Base-by-base conservation (phyloP, 2,329 filamentous ascomycete genomes). In the Aspergillus brasiliensis region DNA sequence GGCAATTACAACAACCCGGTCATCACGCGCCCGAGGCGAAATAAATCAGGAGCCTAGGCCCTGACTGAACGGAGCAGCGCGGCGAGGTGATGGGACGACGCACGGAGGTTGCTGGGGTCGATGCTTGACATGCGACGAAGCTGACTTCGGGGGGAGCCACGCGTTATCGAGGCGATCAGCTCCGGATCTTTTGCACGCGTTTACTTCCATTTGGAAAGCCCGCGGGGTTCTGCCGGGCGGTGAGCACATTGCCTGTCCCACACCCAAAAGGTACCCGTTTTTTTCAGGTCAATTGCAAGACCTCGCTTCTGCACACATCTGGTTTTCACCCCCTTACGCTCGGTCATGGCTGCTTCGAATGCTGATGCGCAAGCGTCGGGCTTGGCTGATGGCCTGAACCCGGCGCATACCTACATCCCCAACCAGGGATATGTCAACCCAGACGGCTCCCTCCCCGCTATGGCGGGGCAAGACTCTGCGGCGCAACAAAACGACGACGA, bases 381-480 rank as follows among this genome's bases (percentile, higher is more conserved):
- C 46, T 71, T 77, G 58, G 81, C 81, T 53, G 80, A 78, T 65
- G 81, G 77, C 15, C 70, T 81, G 47, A 61, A 69, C 11, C 82
- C 82, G 19, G 77, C 78, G 2, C 80, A 83, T 63, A 79, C 72
- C 10, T 83, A 82, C 61, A 67, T 82, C 27, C 79, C 79, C 51
- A 82, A 83, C 57, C 76, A 78, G 58, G 81, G 81, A 42, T 83
- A 83, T 67, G 68, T 76, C 58, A 77, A 75, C 58, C 64, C 74
- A 52, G 73, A 76, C 47, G 67, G 63, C 59, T 69, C 75, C 51
- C 68, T 72, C 73, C 69, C 67, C 65, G 64, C 67, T 28, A 63
- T 65, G 57, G 73, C 71, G 68, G 69, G 68, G 69, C 71, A 72
- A 61, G 69, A 73, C 59, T 61, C 69, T 52, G 66, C 64, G 52